Conservation (phyloP, 495 filamentous ascomycete species). For the Aspergillus sparsus region DNA sequence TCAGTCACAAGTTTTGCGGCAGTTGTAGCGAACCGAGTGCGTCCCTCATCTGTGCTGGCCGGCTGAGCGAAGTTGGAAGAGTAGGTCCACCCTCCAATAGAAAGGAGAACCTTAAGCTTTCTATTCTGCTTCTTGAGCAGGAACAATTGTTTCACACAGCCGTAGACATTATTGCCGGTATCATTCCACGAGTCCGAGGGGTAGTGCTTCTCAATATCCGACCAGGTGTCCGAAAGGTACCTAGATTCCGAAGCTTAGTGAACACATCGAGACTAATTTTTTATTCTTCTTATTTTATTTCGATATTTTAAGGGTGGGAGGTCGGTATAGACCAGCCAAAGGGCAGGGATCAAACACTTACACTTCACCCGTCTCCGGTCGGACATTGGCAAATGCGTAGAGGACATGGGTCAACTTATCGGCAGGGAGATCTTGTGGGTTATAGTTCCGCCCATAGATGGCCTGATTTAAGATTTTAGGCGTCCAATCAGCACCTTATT, state of each 20-base stretch:
- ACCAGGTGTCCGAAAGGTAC: slow-evolving; percentile 80
- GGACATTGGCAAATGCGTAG: slow-evolving; percentile 86
- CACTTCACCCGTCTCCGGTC: slow-evolving; percentile 74
- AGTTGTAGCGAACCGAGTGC: slow-evolving; percentile 69
- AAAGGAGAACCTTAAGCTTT: slow-evolving; percentile 86
- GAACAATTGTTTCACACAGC: slow-evolving; percentile 88
- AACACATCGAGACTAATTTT: background rate
- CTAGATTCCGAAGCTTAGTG: slow-evolving; percentile 30
- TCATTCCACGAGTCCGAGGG: slow-evolving; percentile 49
- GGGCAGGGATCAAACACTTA: slow-evolving; percentile 36
- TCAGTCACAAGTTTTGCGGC: slow-evolving; percentile 70
- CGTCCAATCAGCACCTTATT: background rate
- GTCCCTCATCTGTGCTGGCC: slow-evolving; percentile 58
- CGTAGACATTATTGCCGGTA: slow-evolving; percentile 47
- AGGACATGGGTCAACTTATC: slow-evolving; percentile 89
- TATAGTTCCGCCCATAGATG: slow-evolving; percentile 82
- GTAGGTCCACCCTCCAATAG: slow-evolving; percentile 97
- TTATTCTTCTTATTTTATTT: background rate
- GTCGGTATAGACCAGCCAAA: no score
- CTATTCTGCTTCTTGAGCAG: slow-evolving; percentile 86
- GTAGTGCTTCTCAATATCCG: slow-evolving; percentile 87
- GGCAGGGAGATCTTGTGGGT: slow-evolving; percentile 83
- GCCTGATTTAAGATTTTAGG: slow-evolving; percentile 52
- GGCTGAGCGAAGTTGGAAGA: slow-evolving; percentile 80
- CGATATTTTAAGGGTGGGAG: no score